Base-by-base conservation (phyloP, 176 grass and related monocot genomes). In the Oryza rufipogon region DNA sequence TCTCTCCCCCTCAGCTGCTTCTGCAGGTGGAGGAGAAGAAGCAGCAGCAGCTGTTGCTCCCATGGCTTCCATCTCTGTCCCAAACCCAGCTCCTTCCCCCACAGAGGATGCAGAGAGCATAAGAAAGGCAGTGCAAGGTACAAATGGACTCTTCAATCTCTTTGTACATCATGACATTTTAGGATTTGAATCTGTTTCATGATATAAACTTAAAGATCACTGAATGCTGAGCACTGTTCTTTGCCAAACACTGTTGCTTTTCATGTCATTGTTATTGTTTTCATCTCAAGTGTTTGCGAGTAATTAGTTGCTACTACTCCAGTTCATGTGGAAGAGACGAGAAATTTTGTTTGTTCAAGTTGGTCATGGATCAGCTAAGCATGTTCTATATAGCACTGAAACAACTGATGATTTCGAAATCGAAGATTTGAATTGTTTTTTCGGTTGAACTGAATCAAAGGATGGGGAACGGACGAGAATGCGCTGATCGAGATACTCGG, bases 381-480 rank as follows among this genome's bases (percentile, higher is more conserved):
- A 8, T 61, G 58, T n/a, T 60, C 6, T 10, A 20, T 11, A 5
- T 23, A 23, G 58, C n/a, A 63, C 58, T 63, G 20, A 23, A 23
- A 22, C 2, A 63, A 23, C 16, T 23, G 32, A 26, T 4, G 7
- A 9, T 41, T 64, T 11, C 1, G 17, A 60, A 15, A 16, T 64
- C 17, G 32, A 76, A 19, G 56, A 76, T 26, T 48, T 61, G 68
- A 64, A 6, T 9, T 9, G 48, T 2, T 0, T 9, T 67, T 2
- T 20, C n/a, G 41, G 64, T 38, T 77, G 83, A 25, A 64, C 6
- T 38, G 58, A 78, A 4, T 63, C 58, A 11, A n/a, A 98, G 95
- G 91, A 85, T 91, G 51, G 76, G 92, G 95, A 11, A 98, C 93
- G 70, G 91, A 98, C 88, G 92, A 98, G 89, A 98, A 91, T 76